Percentiles rank a stretch among this genome's conserved stretches.
Evolutionary conservation across 2,329 filamentous ascomycete species (phyloP).

Genomic region (Xylogone sp.): DNA sequence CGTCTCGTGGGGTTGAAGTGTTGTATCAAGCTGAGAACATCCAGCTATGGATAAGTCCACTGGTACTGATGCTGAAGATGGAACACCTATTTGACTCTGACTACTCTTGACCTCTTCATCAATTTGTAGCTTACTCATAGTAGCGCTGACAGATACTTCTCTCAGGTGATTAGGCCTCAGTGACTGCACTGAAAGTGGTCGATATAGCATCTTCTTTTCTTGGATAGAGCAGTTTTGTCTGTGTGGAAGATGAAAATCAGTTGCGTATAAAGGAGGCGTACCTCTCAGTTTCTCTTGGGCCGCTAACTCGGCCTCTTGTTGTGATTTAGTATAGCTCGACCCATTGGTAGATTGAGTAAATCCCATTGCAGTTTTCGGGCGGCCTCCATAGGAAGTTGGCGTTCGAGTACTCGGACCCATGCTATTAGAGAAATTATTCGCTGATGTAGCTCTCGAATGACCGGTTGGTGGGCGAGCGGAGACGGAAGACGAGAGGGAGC

Average conservation of each 20-base stretch:
- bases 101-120: conserved; percentile 15
- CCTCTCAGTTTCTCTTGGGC: conserved; percentile 44
- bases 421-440: conserved; percentile 52
- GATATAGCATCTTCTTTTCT: conserved; percentile 1
- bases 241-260: conserved; percentile 21
- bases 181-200: conserved; percentile 7
- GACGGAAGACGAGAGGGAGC: conserved; percentile 35
- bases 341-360: conserved; percentile 43
- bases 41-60: too few species aligned
- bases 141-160: conserved; percentile 33
- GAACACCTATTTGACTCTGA: conserved; percentile 6
- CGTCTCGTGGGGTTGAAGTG: not conserved
- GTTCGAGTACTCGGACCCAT: conserved; percentile 50
- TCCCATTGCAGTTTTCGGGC: conserved; percentile 49
- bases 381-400: conserved; percentile 31
- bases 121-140: conserved; percentile 29
- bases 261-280: conserved; percentile 38
- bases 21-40: not conserved
- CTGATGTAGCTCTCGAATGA: conserved; percentile 38
- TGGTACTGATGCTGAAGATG: not conserved
- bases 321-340: conserved; percentile 33
- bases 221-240: conserved; percentile 11
- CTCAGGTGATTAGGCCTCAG: conserved; percentile 16
- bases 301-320: conserved; percentile 27
- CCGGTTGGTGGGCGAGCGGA: conserved; percentile 36